Percentiles rank a stretch among this genome's conserved stretches.
Conservation (phyloP, 306 rosid genomes). For the Lotus japonicus region DNA sequence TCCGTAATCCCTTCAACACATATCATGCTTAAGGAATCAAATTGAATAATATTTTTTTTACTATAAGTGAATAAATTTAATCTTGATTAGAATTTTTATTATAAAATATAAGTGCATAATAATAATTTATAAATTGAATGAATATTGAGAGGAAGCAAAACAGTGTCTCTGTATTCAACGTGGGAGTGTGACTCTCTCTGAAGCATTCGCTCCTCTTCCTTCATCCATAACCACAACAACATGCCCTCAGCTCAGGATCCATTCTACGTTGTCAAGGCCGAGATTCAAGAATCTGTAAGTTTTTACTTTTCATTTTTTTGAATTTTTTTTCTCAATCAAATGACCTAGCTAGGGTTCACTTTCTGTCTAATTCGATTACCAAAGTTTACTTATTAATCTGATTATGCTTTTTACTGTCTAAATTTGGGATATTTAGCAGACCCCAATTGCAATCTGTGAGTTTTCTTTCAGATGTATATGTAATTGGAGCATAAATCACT, state of each 20-base stretch:
- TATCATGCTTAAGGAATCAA: no score
- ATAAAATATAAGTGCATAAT: no score
- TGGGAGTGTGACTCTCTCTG: background rate
- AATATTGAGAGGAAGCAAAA: background rate
- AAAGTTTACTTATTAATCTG: conserved; percentile 2
- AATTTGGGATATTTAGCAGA: background rate
- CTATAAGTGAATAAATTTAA: no score
- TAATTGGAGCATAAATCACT: no score
- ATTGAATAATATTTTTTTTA: no score
- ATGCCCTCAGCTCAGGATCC: conserved; percentile 98
- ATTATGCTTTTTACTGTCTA: background rate
- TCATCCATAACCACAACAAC: conserved; percentile 13
- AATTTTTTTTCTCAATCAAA: no score
- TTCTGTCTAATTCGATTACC: no score
- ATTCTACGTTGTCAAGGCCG: conserved; percentile 91
- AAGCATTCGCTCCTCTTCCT: background rate
- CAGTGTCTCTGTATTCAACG: background rate
- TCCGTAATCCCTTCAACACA: no score
- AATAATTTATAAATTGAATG: no score
- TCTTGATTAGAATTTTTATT: no score
- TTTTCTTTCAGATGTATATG: background rate
- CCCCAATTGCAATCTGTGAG: conserved; percentile 1
- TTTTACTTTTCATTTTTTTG: background rate
- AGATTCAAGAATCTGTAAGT: conserved; percentile 92
- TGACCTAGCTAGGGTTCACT: no score